Evolutionary conservation across 1,284 basidiomycete genomes (phyloP).

Genomic region (Puccinia horiana): DNA sequence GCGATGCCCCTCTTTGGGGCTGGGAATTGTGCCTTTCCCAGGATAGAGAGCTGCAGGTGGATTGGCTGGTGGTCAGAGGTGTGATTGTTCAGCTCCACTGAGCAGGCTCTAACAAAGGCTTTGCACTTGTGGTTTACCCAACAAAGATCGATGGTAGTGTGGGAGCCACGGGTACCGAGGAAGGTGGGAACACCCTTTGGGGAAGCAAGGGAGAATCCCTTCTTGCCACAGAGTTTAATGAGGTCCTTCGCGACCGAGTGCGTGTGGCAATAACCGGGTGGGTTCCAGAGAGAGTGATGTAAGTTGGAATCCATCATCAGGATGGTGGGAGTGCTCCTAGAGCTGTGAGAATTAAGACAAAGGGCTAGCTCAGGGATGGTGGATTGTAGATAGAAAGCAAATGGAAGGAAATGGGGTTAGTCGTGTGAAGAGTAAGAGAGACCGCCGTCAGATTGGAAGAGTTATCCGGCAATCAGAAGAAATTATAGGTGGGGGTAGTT

Average conservation of each 20-base stretch:
- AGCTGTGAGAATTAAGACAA: background rate
- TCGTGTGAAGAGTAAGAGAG: background rate
- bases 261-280: background rate
- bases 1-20: background rate
- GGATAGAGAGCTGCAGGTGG: background rate
- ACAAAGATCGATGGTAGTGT: constrained; percentile 8
- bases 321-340: background rate
- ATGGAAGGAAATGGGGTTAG: too few species aligned
- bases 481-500: background rate
- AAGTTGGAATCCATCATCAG: constrained; percentile 24
- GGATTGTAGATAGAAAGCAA: background rate
- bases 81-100: constrained; percentile 13
- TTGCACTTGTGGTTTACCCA: constrained; percentile 13
- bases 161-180: background rate
- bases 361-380: background rate
- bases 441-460: background rate
- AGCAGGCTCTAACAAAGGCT: background rate
- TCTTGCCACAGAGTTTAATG: background rate
- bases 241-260: background rate
- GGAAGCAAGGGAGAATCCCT: constrained; percentile 11
- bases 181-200: constrained; percentile 21
- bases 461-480: background rate
- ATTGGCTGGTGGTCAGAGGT: constrained; percentile 38
- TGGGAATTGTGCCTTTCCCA: too few species aligned
- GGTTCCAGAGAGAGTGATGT: constrained; percentile 19